These are phyloP conservation scores for Simplicillium aogashimaense DNA, from an alignment of 2,329 filamentous ascomycete genomes.

Conservation along the genomic window DNA sequence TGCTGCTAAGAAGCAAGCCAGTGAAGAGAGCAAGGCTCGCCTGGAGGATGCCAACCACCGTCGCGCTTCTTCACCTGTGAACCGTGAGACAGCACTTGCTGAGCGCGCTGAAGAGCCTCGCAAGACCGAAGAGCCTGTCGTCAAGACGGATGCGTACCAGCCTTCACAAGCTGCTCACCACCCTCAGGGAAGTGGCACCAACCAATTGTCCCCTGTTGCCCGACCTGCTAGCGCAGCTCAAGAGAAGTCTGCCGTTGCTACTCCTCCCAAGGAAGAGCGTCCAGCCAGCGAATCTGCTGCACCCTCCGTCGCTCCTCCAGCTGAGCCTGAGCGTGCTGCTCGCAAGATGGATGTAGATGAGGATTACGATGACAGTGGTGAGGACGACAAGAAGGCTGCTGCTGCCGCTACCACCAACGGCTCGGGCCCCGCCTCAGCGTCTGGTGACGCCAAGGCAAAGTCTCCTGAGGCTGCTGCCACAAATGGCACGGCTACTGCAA, in stretches of 20 bases:
- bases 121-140: conserved; percentile 22
- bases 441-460: conserved; percentile 40
- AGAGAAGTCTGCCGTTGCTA: conserved; percentile 32
- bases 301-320: conserved; percentile 27
- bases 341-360: conserved; percentile 97
- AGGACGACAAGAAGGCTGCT: conserved; percentile 63
- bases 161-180: conserved; percentile 90
- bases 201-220: not conserved
- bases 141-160: conserved; percentile 48
- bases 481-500: conserved; percentile 28
- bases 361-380: conserved; percentile 90
- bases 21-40: conserved; percentile 77
- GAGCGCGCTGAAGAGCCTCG: conserved; percentile 56
- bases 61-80: conserved; percentile 66
- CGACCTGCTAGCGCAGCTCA: conserved; percentile 31
- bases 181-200: conserved; percentile 35
- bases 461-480: conserved; percentile 36
- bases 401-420: conserved; percentile 27
- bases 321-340: conserved; percentile 72
- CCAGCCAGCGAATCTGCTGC: conserved; percentile 25
- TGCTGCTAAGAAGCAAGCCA: conserved; percentile 73
- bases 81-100: conserved; percentile 66
- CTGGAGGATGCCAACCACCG: conserved; percentile 77
- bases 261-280: conserved; percentile 48
- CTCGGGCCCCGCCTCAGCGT: conserved; percentile 34